A percentile compares a stretch with the other conserved stretches of the same genome.
Conservation (phyloP, 2,329 filamentous ascomycete species). For the Trichoderma sp. region DNA sequence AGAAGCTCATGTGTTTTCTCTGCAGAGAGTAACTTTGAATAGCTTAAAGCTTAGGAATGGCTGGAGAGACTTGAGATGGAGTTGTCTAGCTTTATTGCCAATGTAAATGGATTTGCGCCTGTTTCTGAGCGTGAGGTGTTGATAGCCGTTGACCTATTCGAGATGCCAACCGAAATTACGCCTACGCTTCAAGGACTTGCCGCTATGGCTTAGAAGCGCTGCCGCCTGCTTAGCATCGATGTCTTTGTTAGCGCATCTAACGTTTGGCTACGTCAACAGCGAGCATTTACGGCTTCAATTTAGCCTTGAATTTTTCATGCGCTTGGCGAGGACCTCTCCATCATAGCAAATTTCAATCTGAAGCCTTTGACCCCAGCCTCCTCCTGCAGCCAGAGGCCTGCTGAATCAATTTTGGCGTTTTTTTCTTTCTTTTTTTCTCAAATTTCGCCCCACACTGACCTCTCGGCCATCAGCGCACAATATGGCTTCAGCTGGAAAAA, state of each 20-base stretch:
- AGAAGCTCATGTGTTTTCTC: background rate
- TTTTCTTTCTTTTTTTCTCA: rapidly evolving
- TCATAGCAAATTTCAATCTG: background rate
- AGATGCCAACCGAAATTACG: background rate
- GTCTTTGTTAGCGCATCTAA: background rate
- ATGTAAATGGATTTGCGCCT: background rate
- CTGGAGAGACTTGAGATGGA: background rate
- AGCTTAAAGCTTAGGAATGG: background rate
- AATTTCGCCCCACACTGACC: background rate
- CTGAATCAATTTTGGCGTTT: background rate
- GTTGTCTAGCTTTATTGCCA: background rate
- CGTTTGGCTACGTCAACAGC: background rate
- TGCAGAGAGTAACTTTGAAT: background rate
- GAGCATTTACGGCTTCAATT: background rate
- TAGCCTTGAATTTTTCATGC: constrained; percentile 9
- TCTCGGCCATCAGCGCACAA: background rate
- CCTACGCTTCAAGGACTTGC: background rate
- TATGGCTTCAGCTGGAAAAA: constrained; percentile 57
- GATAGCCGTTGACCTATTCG: background rate
- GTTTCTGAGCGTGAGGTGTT: background rate
- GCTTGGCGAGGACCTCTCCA: background rate
- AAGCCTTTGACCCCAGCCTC: background rate
- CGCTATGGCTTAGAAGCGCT: background rate
- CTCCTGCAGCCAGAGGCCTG: background rate
- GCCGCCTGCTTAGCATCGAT: background rate